Evolutionary conservation across 2,329 filamentous ascomycete genomes (phyloP).

Genomic region (Aspergillus proliferans): DNA sequence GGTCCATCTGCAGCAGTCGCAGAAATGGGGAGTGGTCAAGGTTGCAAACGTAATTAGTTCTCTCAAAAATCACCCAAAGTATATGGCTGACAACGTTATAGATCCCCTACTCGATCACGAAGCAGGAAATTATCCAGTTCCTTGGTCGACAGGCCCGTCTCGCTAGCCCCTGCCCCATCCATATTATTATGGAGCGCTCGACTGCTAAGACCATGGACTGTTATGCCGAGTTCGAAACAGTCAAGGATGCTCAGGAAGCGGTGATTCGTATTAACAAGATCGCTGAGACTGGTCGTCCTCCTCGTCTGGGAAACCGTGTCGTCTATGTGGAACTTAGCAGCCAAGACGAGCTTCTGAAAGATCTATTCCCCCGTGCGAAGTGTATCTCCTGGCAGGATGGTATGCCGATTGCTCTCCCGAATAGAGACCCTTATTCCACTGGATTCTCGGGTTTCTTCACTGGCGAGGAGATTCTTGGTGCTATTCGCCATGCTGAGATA

Average conservation of each 20-base stretch:
- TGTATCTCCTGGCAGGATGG: conserved; percentile 42
- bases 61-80: background rate
- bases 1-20: conserved; percentile 12
- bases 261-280: conserved; percentile 32
- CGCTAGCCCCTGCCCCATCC: conserved; percentile 39
- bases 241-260: conserved; percentile 33
- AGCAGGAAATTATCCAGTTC: conserved; percentile 44
- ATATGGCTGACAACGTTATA: conserved; percentile 8
- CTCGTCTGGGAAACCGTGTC: conserved; percentile 43
- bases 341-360: conserved; percentile 45
- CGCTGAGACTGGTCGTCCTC: conserved; percentile 30
- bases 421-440: conserved; percentile 39
- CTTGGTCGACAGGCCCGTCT: conserved; percentile 40
- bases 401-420: conserved; percentile 26
- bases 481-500: conserved; percentile 43
- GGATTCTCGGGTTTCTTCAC: conserved; percentile 49
- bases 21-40: conserved; percentile 27
- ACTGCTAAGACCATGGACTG: conserved; percentile 53
- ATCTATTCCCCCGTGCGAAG: conserved; percentile 48
- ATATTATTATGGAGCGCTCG: conserved; percentile 53
- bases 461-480: conserved; percentile 43
- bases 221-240: conserved; percentile 42
- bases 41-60: conserved; percentile 30
- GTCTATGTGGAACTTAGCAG: conserved; percentile 42
- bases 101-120: conserved; percentile 49